Evolutionary conservation across 768 basidiomycete species (phyloP), one percentile per base, ranked within the genome.

Genomic region (Psilocybe cyanescens): DNA sequence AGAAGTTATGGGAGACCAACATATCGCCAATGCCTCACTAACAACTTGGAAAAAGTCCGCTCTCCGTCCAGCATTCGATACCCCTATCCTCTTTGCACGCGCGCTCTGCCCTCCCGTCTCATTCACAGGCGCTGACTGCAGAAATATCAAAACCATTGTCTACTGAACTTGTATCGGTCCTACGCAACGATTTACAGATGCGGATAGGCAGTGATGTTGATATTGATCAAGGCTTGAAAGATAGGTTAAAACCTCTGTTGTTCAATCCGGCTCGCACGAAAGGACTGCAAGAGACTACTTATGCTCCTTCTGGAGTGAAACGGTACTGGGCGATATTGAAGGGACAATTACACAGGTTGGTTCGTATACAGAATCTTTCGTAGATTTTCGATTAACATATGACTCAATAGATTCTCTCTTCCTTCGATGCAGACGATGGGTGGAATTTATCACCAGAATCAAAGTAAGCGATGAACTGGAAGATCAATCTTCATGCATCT

Each of bases 101-200:
- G 1, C 94, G 95, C 63, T 68, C 84, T n/a, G 83, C 88, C 8
- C 82, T 97, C 11, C 94, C 95, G 0, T 70, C 78, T 4, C 90
- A 92, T 66, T 79, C 97, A 12, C 85, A 83, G n/a, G 76, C 79
- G 1, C 76, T 97, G 44, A 88, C 88, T 0, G 78, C 85, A 67
- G 86, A 94, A 67, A 93, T 97, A 64, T 86, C 91, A 0, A 77
- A 83, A 2, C 90, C 91, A 0, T 78, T 97, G 19, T 88, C 93
- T 5, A 79, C 84, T 16, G 94, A 97, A 70, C 78, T 96, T 2
- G 86, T 93, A n/a, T 79, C 80, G 28, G 82, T 89, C 2, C 81
- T 96, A 29, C 82, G 83, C 49, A 78, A 80, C 50, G 92, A 94
- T 72, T 76, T 95, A 33, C 75, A 83, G 3, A 80, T 84, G 51